These are phyloP conservation scores for Neurospora sp. DNA, from an alignment of 495 filamentous ascomycete genomes.

Conservation along the genomic window DNA sequence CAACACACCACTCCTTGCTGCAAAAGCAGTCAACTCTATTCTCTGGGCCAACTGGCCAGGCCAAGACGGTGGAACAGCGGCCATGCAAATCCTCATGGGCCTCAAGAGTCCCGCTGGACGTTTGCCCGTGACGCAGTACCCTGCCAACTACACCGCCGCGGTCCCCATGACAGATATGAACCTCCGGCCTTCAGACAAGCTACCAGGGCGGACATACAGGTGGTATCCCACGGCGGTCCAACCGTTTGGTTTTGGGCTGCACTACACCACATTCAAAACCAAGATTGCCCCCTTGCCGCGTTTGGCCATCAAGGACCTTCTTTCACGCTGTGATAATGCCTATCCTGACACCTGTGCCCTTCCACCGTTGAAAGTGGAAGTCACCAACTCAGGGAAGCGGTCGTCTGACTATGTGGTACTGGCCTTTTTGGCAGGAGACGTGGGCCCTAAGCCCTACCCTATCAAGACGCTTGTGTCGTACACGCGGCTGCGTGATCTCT, in stretches of 20 bases:
- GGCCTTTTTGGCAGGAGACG: conserved; percentile 42
- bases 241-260: conserved; percentile 43
- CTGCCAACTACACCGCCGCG: conserved; percentile 27
- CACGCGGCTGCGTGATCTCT: conserved; percentile 38
- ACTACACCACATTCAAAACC: conserved; percentile 42
- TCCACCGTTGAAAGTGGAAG: conserved; percentile 24
- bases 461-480: conserved; percentile 56
- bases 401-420: conserved; percentile 52
- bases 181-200: conserved; percentile 20
- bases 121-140: conserved; percentile 49
- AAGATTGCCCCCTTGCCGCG: conserved; percentile 29
- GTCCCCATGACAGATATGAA: conserved; percentile 35
- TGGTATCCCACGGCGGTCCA: conserved; percentile 33
- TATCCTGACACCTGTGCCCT: conserved; percentile 37
- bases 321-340: conserved; percentile 16
- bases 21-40: conserved; percentile 41
- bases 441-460: conserved; percentile 51
- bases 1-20: conserved; percentile 36
- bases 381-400: conserved; percentile 43
- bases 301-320: conserved; percentile 19
- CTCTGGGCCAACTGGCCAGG: conserved; percentile 46
- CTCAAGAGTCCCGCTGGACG: conserved; percentile 45
- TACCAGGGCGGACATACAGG: conserved; percentile 30
- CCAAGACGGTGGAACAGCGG: conserved; percentile 43
- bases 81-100: conserved; percentile 44